phyloP scores from a whole-genome alignment of 2,329 filamentous ascomycete genomes.

The Pseudocercospora vitis region DNA sequence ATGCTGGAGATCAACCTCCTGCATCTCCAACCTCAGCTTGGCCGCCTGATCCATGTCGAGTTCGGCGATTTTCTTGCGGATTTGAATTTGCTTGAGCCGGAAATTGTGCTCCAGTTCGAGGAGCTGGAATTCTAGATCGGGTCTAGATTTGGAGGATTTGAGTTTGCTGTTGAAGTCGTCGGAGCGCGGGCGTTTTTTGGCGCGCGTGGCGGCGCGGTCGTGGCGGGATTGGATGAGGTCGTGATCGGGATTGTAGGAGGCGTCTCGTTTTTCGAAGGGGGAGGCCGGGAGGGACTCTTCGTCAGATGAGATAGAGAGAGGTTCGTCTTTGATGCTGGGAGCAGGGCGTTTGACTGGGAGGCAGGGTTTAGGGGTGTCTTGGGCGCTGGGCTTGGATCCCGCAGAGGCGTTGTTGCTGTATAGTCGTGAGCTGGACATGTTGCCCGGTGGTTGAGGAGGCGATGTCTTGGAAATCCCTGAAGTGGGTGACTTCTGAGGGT shows the following conservation, averaged over 20 bases:
- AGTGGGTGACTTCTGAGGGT: no score
- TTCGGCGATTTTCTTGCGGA: conserved; percentile 13
- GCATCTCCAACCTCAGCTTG: conserved; percentile 3
- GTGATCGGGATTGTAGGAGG: neutral
- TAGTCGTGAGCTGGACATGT: no score
- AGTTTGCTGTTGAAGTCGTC: conserved; percentile 5
- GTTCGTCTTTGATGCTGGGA: no score
- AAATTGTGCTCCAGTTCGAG: conserved; percentile 8
- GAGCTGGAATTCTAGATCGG: conserved; percentile 8
- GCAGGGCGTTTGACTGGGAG: no score
- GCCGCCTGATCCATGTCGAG: conserved; percentile 1
- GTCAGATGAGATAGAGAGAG: no score
- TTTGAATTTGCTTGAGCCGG: conserved; percentile 11
- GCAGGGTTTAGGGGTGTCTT: no score
- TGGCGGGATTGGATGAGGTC: neutral
- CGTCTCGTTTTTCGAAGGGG: no score
- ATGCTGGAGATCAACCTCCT: conserved; percentile 12
- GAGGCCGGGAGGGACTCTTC: no score
- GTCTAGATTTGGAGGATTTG: neutral
- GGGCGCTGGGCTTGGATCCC: no score
- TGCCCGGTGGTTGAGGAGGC: no score
- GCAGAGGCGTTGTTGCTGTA: no score
- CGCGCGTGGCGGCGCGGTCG: neutral
- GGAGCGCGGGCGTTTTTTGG: neutral
- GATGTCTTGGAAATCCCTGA: no score